These are phyloP conservation scores for Dendrothele bispora DNA, from an alignment of 768 basidiomycete species.

Conservation along the genomic window DNA sequence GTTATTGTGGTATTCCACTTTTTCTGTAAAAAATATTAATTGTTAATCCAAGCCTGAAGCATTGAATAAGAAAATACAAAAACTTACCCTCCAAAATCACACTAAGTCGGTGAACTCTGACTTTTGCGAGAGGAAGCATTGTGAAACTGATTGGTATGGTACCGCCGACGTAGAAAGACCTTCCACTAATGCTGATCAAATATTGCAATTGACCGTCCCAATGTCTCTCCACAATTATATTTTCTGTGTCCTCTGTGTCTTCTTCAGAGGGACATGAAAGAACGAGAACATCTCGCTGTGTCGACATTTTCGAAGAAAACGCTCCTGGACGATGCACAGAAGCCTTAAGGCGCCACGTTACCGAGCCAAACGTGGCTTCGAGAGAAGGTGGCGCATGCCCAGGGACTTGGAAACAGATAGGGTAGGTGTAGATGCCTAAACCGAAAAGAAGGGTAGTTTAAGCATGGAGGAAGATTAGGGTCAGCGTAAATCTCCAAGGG, in stretches of 20 bases:
- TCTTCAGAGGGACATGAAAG: conserved; percentile 79
- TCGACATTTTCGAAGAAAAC: conserved; percentile 69
- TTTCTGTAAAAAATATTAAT: conserved; percentile 49
- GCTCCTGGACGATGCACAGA: conserved; percentile 82
- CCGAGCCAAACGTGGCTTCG: conserved; percentile 67
- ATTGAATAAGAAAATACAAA: not conserved
- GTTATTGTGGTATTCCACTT: conserved; percentile 76
- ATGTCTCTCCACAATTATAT: conserved; percentile 79
- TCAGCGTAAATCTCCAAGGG: not conserved
- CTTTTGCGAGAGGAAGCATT: conserved; percentile 80
- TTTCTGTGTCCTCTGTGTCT: conserved; percentile 78
- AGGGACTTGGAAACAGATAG: conserved; percentile 88
- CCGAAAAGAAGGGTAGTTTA: not conserved
- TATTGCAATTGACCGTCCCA: conserved; percentile 91
- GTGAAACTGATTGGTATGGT: conserved; percentile 77
- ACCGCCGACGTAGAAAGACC: conserved; percentile 83
- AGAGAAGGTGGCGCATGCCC: conserved; percentile 76
- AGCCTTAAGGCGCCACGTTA: conserved; percentile 80
- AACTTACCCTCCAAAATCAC: conserved; percentile 76
- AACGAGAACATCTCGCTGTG: conserved; percentile 70
- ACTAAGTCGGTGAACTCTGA: conserved; percentile 74
- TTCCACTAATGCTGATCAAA: conserved; percentile 68
- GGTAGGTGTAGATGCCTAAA: conserved; percentile 88
- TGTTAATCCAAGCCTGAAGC: not conserved
- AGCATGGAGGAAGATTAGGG: not conserved